Evolutionary conservation across 768 basidiomycete genomes (phyloP).

Genomic region (Lentinus tigrinus): DNA sequence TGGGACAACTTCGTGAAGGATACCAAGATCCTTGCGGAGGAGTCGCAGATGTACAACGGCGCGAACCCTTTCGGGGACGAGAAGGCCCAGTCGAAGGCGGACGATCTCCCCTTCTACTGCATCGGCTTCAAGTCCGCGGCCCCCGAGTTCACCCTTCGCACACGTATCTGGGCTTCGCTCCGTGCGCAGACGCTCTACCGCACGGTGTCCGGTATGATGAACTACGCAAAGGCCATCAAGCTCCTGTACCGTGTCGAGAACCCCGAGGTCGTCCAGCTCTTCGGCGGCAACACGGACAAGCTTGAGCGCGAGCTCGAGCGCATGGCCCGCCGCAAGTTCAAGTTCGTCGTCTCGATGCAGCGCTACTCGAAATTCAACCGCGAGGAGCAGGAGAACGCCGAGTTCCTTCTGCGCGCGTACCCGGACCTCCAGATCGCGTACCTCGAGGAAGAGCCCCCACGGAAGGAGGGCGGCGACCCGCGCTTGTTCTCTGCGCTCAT

Average conservation of each 20-base stretch:
- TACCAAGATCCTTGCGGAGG: conserved; percentile 97
- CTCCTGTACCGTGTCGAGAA: conserved; percentile 99
- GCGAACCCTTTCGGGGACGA: conserved; percentile 76
- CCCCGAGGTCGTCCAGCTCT: conserved; percentile 96
- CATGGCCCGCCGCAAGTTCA: conserved; percentile 98
- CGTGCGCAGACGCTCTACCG: conserved; percentile 98
- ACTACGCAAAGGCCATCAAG: conserved; percentile 99
- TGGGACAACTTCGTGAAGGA: conserved; percentile 99
- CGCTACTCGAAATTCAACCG: conserved; percentile 99
- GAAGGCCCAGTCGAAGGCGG: conserved; percentile 78
- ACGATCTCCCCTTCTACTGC: conserved; percentile 96
- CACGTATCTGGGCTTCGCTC: conserved; percentile 98
- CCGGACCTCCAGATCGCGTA: conserved; percentile 99
- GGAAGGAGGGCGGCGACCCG: conserved; percentile 94
- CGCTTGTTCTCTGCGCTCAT: conserved; percentile 95
- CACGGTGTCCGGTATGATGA: conserved; percentile 99
- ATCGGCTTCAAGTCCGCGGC: conserved; percentile 99
- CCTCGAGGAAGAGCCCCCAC: conserved; percentile 90
- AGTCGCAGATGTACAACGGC: conserved; percentile 84
- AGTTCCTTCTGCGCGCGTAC: conserved; percentile 95
- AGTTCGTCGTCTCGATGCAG: conserved; percentile 99
- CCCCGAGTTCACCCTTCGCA: conserved; percentile 97
- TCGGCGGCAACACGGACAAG: conserved; percentile 96
- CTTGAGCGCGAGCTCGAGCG: conserved; percentile 95
- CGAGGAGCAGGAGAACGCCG: conserved; percentile 98